Evolutionary conservation across 257 asterid genomes (phyloP).

Genomic region (Cinchona pubescens): DNA sequence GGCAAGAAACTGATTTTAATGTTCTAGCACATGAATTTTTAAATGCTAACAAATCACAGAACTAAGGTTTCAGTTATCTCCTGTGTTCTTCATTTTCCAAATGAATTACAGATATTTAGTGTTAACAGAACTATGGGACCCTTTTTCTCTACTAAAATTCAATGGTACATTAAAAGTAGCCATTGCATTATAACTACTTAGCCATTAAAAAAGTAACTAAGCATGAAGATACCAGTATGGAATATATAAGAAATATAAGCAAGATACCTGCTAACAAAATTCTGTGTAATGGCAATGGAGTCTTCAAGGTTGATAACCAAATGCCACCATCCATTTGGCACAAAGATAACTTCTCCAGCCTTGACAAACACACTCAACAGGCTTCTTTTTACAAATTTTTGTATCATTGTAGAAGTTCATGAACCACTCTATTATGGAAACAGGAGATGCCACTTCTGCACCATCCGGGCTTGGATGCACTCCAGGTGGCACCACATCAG

Average conservation of each 20-base stretch:
- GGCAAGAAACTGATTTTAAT: not conserved
- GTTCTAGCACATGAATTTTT: not conserved
- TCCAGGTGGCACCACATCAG: constrained; percentile 97
- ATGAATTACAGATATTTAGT: no score
- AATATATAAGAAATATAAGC: constrained; percentile 3
- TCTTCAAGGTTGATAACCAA: constrained; percentile 90
- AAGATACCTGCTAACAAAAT: constrained; percentile 88
- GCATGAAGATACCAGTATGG: not conserved
- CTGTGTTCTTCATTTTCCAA: no score
- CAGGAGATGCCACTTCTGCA: constrained; percentile 95
- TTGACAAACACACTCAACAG: constrained; percentile 85
- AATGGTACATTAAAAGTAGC: no score
- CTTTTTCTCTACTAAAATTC: no score
- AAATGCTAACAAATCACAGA: no score
- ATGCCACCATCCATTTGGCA: constrained; percentile 99
- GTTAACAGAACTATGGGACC: no score
- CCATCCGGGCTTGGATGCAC: constrained; percentile 97
- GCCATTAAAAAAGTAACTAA: not conserved
- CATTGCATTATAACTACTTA: not conserved
- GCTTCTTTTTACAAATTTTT: constrained; percentile 63
- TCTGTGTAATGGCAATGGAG: constrained; percentile 94
- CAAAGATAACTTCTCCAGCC: constrained; percentile 92
- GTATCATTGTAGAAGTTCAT: constrained; percentile 85
- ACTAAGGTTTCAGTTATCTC: no score
- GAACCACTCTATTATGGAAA: constrained; percentile 95